A percentile compares a stretch with the other conserved stretches of the same genome.
Evolutionary conservation across 352 stramenopile genomes (phyloP).

Genomic region (Phytopythium ostracodes): DNA sequence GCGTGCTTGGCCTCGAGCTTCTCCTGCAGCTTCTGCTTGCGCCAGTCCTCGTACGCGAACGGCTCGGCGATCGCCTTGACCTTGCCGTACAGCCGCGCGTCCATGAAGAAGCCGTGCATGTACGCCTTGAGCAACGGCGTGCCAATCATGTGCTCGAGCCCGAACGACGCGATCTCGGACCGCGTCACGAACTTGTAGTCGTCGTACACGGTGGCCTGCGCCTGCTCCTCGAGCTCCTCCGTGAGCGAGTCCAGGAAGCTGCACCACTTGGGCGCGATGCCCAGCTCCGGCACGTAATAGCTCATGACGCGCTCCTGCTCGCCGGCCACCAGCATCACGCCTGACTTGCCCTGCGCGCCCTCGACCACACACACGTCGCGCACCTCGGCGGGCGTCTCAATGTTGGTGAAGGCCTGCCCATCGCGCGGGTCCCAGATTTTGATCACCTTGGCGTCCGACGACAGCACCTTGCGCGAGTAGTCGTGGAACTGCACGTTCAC

Average conservation of each 20-base stretch:
- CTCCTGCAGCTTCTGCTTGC: conserved; percentile 96
- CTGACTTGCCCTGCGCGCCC: conserved; percentile 88
- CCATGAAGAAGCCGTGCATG: conserved; percentile 99
- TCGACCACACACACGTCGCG: conserved; percentile 95
- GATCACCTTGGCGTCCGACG: conserved; percentile 95
- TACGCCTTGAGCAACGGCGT: conserved; percentile 97
- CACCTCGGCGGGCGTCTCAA: conserved; percentile 96
- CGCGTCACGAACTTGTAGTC: conserved; percentile 99
- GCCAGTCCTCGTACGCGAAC: conserved; percentile 97
- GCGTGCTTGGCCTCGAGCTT: conserved; percentile 87
- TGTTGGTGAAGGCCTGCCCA: conserved; percentile 93
- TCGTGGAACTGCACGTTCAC: conserved; percentile 93
- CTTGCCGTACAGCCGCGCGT: conserved; percentile 96
- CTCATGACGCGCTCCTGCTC: conserved; percentile 97
- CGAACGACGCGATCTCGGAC: conserved; percentile 94
- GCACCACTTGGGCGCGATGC: conserved; percentile 97
- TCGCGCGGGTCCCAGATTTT: conserved; percentile 96
- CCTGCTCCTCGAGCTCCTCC: conserved; percentile 97
- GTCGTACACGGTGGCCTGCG: conserved; percentile 94
- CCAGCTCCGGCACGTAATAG: conserved; percentile 98
- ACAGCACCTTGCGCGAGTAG: conserved; percentile 89
- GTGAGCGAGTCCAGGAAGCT: conserved; percentile 99
- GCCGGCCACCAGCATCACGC: conserved; percentile 94
- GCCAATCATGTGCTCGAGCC: conserved; percentile 96
- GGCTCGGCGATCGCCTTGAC: conserved; percentile 95